phyloP scores from a whole-genome alignment of 352 stramenopile genomes.

The Phytophthora foliorum region DNA sequence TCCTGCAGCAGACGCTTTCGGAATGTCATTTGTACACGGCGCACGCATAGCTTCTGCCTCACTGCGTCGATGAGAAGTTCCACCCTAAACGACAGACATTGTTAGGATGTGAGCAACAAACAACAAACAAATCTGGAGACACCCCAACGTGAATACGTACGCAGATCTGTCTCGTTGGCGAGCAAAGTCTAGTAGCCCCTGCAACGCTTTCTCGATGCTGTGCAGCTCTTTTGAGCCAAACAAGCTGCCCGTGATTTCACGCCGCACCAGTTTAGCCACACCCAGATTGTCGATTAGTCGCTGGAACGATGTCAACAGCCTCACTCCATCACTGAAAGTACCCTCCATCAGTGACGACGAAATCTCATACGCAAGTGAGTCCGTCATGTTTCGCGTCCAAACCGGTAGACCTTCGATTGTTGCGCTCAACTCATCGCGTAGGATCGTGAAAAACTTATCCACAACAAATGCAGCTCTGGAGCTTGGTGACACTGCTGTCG shows the following conservation, averaged over 20 bases:
- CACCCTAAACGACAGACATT: slow-evolving; percentile 28
- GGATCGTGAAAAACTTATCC: slow-evolving; percentile 61
- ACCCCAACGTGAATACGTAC: slow-evolving; percentile 29
- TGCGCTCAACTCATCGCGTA: slow-evolving; percentile 51
- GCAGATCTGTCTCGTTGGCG: slow-evolving; percentile 67
- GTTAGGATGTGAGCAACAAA: slow-evolving; percentile 1
- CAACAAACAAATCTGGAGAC: background rate
- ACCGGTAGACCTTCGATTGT: slow-evolving; percentile 57
- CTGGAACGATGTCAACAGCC: slow-evolving; percentile 68
- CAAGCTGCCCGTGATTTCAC: slow-evolving; percentile 59
- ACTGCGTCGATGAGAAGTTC: slow-evolving; percentile 79
- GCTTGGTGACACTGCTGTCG: slow-evolving; percentile 52
- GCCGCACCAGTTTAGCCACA: slow-evolving; percentile 58
- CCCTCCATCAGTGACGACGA: slow-evolving; percentile 58
- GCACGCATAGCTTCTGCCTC: slow-evolving; percentile 74
- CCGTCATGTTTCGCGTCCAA: slow-evolving; percentile 64
- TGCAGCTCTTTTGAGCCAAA: slow-evolving; percentile 69
- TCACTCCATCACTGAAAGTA: slow-evolving; percentile 56
- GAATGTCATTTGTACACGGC: slow-evolving; percentile 78
- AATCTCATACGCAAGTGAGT: slow-evolving; percentile 65
- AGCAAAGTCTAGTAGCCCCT: slow-evolving; percentile 71
- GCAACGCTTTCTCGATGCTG: slow-evolving; percentile 74
- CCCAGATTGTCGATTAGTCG: slow-evolving; percentile 63
- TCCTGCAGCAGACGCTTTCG: slow-evolving; percentile 71
- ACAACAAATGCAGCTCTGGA: slow-evolving; percentile 59